phyloP scores from a whole-genome alignment of 2,329 filamentous ascomycete genomes.

The Tolypocladium album region DNA sequence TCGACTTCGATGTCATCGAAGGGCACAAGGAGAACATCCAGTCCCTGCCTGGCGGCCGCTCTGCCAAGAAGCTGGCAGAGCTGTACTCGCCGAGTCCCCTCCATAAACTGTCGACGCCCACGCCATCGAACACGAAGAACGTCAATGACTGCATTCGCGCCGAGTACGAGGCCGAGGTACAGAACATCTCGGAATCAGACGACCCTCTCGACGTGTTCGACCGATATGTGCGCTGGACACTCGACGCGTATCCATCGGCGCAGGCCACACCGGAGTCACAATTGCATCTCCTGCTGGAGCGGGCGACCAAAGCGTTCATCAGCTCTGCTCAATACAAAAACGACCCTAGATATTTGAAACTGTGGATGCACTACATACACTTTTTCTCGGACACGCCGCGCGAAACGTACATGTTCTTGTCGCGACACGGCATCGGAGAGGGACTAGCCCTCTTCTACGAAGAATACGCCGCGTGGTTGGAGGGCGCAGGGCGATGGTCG shows the following conservation, averaged over 20 bases:
- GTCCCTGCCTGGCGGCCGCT: constrained; percentile 75
- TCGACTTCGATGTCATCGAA: constrained; percentile 88
- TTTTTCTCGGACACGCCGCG: constrained; percentile 89
- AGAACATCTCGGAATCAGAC: constrained; percentile 72
- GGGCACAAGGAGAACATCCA: constrained; percentile 97
- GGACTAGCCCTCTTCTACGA: constrained; percentile 87
- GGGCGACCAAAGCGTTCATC: constrained; percentile 84
- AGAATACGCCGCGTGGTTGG: constrained; percentile 90
- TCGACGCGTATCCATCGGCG: constrained; percentile 88
- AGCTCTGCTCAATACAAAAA: constrained; percentile 84
- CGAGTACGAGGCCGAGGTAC: constrained; percentile 78
- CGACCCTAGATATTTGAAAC: constrained; percentile 81
- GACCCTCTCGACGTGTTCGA: constrained; percentile 94
- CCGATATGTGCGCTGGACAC: constrained; percentile 92
- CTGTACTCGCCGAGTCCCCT: constrained; percentile 61
- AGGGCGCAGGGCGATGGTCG: constrained; percentile 69
- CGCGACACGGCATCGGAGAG: constrained; percentile 81
- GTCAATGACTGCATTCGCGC: constrained; percentile 70
- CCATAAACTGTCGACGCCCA: constrained; percentile 48
- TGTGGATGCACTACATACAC: constrained; percentile 91
- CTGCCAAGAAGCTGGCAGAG: constrained; percentile 77
- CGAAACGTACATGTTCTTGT: constrained; percentile 85
- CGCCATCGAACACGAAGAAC: constrained; percentile 62
- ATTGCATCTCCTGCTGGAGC: constrained; percentile 77
- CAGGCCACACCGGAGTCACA: constrained; percentile 90